phyloP scores from a whole-genome alignment of 164 flowering plant species.

The Saururus chinensis region DNA sequence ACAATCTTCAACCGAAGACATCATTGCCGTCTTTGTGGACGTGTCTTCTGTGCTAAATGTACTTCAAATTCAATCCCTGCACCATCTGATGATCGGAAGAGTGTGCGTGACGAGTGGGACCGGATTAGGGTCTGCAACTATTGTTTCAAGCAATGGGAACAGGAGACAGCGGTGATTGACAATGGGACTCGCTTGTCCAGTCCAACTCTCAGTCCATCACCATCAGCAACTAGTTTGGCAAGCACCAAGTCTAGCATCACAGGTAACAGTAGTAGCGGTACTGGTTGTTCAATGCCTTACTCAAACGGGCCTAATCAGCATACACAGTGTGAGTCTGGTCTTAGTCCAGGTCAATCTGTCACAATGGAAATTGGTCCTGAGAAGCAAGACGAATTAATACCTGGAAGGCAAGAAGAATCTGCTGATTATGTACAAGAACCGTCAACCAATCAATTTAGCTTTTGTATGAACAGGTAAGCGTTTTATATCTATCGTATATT shows the following conservation, averaged over 20 bases:
- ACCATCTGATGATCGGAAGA: slow-evolving; percentile 27
- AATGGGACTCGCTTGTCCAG: slow-evolving; percentile 33
- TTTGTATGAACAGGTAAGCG: slow-evolving; percentile 50
- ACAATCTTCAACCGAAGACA: slow-evolving; percentile 78
- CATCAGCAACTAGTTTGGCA: slow-evolving; percentile 60
- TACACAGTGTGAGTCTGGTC: slow-evolving; percentile 23
- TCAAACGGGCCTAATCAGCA: slow-evolving; percentile 45
- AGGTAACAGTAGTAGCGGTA: slow-evolving; percentile 39
- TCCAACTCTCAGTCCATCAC: slow-evolving; percentile 44
- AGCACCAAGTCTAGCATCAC: slow-evolving; percentile 62
- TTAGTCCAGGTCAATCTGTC: slow-evolving; percentile 34
- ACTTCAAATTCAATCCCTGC: slow-evolving; percentile 73
- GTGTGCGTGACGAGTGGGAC: slow-evolving; percentile 45
- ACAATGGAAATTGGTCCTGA: slow-evolving; percentile 26
- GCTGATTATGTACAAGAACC: slow-evolving; percentile 23
- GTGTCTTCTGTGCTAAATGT: slow-evolving; percentile 85
- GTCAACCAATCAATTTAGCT: slow-evolving; percentile 30
- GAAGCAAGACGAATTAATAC: slow-evolving; percentile 25
- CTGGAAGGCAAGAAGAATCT: slow-evolving; percentile 22
- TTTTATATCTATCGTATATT: background rate
- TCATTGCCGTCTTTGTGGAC: slow-evolving; percentile 90
- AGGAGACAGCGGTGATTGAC: slow-evolving; percentile 25
- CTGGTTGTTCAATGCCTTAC: slow-evolving; percentile 40
- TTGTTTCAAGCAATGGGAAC: slow-evolving; percentile 77
- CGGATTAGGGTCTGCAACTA: slow-evolving; percentile 77